These are phyloP conservation scores for Trichoderma virens DNA, from an alignment of 495 filamentous ascomycete species.

Conservation along the genomic window DNA sequence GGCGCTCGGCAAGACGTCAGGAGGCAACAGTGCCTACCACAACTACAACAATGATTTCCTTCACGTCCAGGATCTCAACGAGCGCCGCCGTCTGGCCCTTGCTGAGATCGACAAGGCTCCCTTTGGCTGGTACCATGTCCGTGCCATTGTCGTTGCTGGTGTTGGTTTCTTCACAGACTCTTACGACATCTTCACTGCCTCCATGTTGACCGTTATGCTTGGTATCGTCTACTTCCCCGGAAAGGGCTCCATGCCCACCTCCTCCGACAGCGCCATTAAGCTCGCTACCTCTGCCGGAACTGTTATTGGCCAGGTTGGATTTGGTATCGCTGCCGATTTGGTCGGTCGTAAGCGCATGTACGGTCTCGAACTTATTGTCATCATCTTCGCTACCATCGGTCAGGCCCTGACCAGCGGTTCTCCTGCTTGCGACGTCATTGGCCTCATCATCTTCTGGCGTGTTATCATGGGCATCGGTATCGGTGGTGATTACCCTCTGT, in stretches of 20 bases:
- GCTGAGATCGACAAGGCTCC: slow-evolving; percentile 66
- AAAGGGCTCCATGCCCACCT: slow-evolving; percentile 47
- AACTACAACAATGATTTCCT: slow-evolving; percentile 58
- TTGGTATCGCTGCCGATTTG: slow-evolving; percentile 73
- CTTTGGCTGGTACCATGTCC: slow-evolving; percentile 70
- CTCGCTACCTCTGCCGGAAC: slow-evolving; percentile 81
- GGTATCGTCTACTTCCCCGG: slow-evolving; percentile 62
- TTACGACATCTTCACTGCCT: slow-evolving; percentile 71
- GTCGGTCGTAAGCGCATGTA: slow-evolving; percentile 76
- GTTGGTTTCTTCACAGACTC: slow-evolving; percentile 75
- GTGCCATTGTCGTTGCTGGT: slow-evolving; percentile 64
- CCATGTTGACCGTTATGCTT: slow-evolving; percentile 57
- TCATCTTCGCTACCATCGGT: slow-evolving; percentile 77
- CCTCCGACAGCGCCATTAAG: slow-evolving; percentile 77
- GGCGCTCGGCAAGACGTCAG: slow-evolving; percentile 37
- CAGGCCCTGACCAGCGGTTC: slow-evolving; percentile 64
- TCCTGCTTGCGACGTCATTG: slow-evolving; percentile 61
- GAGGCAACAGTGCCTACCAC: slow-evolving; percentile 61
- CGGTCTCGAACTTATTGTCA: slow-evolving; percentile 78
- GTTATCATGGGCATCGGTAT: slow-evolving; percentile 79
- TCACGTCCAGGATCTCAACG: slow-evolving; percentile 61
- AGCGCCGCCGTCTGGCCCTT: slow-evolving; percentile 62
- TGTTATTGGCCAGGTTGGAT: slow-evolving; percentile 75
- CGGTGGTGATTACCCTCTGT: slow-evolving; percentile 81
- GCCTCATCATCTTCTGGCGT: slow-evolving; percentile 83